Conservation (phyloP, 2,329 filamentous ascomycete species). For the Fusarium torreyae region DNA sequence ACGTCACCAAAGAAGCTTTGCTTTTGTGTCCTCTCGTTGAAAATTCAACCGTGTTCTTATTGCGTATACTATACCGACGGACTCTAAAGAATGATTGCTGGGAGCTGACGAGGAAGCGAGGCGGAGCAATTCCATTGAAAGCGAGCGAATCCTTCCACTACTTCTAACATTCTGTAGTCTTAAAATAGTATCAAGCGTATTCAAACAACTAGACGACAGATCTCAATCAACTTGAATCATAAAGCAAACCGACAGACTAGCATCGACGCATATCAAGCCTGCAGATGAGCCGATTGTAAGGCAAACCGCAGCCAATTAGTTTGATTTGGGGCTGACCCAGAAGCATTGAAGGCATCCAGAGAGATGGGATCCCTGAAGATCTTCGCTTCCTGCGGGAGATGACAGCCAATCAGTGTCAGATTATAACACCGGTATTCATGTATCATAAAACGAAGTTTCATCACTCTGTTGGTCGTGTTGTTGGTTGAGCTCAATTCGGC, state of each 20-base stretch:
- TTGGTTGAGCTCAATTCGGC: slow-evolving; percentile 26
- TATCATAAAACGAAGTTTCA: slow-evolving; percentile 12
- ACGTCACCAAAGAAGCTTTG: neutral
- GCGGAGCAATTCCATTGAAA: slow-evolving; percentile 29
- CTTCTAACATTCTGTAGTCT: neutral
- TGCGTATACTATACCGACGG: neutral
- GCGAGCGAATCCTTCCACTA: neutral
- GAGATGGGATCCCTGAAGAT: slow-evolving; percentile 6
- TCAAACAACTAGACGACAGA: neutral
- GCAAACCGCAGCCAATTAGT: slow-evolving; percentile 2
- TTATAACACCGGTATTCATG: neutral
- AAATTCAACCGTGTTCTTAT: neutral
- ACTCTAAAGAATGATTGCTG: too few relatives aligned
- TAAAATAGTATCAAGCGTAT: neutral
- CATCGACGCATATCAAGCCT: neutral
- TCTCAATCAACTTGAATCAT: neutral
- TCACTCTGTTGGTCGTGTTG: slow-evolving; percentile 12
- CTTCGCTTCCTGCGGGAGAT: neutral
- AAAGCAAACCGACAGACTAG: neutral
- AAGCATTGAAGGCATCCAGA: neutral
- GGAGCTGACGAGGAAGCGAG: slow-evolving; percentile 1
- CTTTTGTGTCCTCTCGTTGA: neutral
- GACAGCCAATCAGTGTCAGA: neutral
- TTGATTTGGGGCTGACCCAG: slow-evolving; percentile 29
- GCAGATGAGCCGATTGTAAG: neutral